A percentile compares a stretch with the other conserved stretches of the same genome.
These are phyloP conservation scores for Cordyceps javanica DNA, from an alignment of 2,329 filamentous ascomycete genomes.

Conservation along the genomic window DNA sequence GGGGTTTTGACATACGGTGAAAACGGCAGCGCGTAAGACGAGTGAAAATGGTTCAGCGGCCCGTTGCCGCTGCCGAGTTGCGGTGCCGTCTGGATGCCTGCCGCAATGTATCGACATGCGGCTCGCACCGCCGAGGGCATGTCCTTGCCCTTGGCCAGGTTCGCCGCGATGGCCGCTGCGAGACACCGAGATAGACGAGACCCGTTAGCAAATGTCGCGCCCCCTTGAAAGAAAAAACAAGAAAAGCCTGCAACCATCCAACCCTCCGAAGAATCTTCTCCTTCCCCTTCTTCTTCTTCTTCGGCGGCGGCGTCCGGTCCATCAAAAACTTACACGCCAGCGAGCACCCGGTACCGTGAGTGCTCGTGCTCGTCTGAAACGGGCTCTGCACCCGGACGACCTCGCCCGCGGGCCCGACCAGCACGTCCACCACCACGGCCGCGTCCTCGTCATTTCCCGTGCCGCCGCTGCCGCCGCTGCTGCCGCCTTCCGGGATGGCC, in stretches of 20 bases:
- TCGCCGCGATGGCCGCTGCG: conserved; percentile 67
- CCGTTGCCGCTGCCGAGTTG: conserved; percentile 61
- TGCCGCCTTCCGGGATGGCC: conserved; percentile 51
- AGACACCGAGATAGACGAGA: no score
- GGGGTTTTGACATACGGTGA: conserved; percentile 42
- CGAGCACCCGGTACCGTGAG: conserved; percentile 92
- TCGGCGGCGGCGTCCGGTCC: not conserved
- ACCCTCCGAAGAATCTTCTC: no score
- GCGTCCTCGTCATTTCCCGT: conserved; percentile 56
- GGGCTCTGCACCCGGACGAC: conserved; percentile 59
- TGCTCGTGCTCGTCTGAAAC: conserved; percentile 70
- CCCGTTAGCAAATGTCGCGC: not conserved
- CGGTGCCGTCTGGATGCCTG: conserved; percentile 59
- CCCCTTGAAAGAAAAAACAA: not conserved
- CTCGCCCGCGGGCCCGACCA: conserved; percentile 55
- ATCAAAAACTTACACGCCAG: conserved; percentile 62
- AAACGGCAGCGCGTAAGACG: conserved; percentile 61
- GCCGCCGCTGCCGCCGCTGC: conserved; percentile 61
- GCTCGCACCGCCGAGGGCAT: conserved; percentile 55
- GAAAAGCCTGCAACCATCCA: no score
- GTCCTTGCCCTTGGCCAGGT: conserved; percentile 54
- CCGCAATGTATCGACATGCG: conserved; percentile 67
- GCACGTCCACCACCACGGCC: conserved; percentile 64
- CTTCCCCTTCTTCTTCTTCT: no score
- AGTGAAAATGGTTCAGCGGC: conserved; percentile 75